These are phyloP conservation scores for Cucumis cinereus DNA, from an alignment of 306 rosid genomes.

Conservation along the genomic window DNA sequence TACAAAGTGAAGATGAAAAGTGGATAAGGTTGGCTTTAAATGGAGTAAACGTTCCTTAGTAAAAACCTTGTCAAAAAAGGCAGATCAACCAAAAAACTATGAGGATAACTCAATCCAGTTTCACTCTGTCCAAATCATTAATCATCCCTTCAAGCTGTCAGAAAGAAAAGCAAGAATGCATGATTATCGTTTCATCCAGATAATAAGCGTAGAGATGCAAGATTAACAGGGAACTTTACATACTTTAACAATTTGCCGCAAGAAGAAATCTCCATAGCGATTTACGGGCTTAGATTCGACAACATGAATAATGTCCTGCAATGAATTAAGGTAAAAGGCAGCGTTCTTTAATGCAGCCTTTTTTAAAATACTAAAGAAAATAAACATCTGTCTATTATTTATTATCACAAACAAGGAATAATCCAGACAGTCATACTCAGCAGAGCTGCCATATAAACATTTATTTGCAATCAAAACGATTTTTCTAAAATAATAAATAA, in stretches of 20 bases:
- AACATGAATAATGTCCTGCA: slow-evolving; percentile 65
- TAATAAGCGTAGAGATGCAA: neutral
- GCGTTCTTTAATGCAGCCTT: slow-evolving; percentile 2
- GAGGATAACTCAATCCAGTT: slow-evolving; percentile 44
- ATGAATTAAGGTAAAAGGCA: slow-evolving; percentile 6
- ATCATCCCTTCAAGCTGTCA: slow-evolving; percentile 77
- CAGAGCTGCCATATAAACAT: neutral
- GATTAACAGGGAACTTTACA: slow-evolving; percentile 4
- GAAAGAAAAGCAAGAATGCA: neutral
- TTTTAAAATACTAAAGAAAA: neutral
- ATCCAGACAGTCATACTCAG: neutral
- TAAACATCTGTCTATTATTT: neutral
- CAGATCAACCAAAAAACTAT: neutral
- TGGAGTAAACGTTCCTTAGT: neutral
- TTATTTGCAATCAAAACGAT: neutral
- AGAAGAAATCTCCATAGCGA: slow-evolving; percentile 73
- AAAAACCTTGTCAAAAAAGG: slow-evolving; percentile 3
- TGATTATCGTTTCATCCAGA: neutral
- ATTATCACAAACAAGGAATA: neutral
- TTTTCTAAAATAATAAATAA: neutral
- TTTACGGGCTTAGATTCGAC: slow-evolving; percentile 61
- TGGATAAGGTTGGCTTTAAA: neutral
- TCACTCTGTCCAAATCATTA: slow-evolving; percentile 63
- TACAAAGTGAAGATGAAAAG: slow-evolving; percentile 7
- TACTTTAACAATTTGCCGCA: slow-evolving; percentile 89